Base-by-base conservation (phyloP, 306 rosid genomes). In the Dryas alaskensis region DNA sequence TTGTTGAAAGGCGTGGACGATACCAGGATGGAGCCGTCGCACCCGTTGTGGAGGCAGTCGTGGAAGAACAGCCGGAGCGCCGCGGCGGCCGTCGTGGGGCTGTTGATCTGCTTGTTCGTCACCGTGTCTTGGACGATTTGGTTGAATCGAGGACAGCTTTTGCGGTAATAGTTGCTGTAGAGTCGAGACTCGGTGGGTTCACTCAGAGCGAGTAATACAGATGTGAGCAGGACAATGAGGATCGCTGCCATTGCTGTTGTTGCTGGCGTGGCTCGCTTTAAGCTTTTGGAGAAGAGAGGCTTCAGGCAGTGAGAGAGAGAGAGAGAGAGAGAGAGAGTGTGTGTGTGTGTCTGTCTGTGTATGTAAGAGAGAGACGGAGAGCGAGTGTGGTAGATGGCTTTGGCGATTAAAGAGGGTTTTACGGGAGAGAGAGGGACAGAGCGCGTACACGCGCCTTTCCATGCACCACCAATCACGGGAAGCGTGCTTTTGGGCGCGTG, bases 81-180 rank as follows among this genome's bases (percentile, higher is more conserved):
- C 16, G 66, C 87, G 37, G 85, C 85, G 66, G 87, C 87, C 12
- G 87, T 80, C 46, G 85, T 69, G 14, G 87, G 87, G 44, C 75
- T 84, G 4, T 75, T 70, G 85, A 84, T 84, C 82, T 84, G 87
- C 73, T 84, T 84, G 80, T 65, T 73, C 65, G 85, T 81, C 43
- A 80, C 66, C 45, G 82, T 74, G 51, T 84, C 80, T 8, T 71
- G 82, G 4, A 84, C 70, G 53, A 84, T 84, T 55, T 84, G 69
- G 57, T 49, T 42, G 82, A 84, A 84, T 37, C 73, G 43, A 2
- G 85, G 87, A 58, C 87, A 84, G 6, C 78, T 55, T 37, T 48
- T 65, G 6, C 7, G 45, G 78, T 84, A 84, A 73, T 73, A 74
- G 70, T 74, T 25, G 3, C 11, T 31, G 73, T 65, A 75, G 40